phyloP scores from a whole-genome alignment of 768 basidiomycete species.

The Serendipita sp. region DNA sequence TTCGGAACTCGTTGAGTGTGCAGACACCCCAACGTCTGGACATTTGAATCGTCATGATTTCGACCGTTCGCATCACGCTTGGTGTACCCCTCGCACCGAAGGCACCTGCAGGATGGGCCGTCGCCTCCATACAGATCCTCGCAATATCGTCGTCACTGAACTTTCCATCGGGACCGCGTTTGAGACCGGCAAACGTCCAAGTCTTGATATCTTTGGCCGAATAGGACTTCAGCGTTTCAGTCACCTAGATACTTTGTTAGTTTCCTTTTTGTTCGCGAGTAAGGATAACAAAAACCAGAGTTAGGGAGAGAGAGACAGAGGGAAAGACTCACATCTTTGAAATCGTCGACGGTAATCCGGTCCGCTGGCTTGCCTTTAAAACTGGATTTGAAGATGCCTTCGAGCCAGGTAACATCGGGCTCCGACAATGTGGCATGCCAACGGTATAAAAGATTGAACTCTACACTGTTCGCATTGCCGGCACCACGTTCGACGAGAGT shows the following conservation, averaged over 20 bases:
- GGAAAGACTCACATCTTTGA: neutral
- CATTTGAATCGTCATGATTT: constrained; percentile 41
- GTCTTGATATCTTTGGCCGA: constrained; percentile 9
- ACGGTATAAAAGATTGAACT: constrained; percentile 18
- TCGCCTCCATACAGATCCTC: constrained; percentile 30
- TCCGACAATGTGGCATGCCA: constrained; percentile 22
- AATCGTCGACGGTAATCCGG: constrained; percentile 8
- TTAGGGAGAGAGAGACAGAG: neutral
- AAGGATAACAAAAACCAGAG: neutral
- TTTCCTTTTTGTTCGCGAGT: too few species aligned
- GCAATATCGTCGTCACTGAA: constrained; percentile 21
- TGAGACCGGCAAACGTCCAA: constrained; percentile 19
- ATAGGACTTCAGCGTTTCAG: neutral
- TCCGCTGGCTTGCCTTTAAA: constrained; percentile 17
- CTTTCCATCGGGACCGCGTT: constrained; percentile 16
- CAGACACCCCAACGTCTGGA: constrained; percentile 40
- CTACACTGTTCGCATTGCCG: constrained; percentile 14
- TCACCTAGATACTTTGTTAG: neutral
- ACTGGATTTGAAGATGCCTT: constrained; percentile 17
- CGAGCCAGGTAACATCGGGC: constrained; percentile 21
- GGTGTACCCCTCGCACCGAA: constrained; percentile 36
- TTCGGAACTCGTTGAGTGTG: constrained; percentile 68
- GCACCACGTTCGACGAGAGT: constrained; percentile 12
- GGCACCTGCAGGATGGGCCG: constrained; percentile 29
- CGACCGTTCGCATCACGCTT: constrained; percentile 31